A percentile compares a stretch with the other conserved stretches of the same genome.
Evolutionary conservation across 768 basidiomycete genomes (phyloP).

Genomic region (Tulasnella sp.): DNA sequence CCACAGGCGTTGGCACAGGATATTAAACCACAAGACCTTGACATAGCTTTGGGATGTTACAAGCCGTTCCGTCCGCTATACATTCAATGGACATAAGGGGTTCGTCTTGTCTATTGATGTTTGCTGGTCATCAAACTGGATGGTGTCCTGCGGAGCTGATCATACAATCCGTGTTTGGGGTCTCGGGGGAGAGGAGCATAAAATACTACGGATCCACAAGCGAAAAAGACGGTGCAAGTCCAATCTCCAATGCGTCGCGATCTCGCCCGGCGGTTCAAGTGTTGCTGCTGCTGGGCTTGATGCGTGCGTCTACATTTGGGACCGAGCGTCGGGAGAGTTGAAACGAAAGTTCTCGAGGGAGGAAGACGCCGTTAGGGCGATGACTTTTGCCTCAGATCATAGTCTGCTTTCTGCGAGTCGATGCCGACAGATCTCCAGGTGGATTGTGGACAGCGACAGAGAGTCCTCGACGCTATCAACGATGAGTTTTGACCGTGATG

Average conservation of each 20-base stretch:
- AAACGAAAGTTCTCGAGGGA: background rate
- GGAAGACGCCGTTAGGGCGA: conserved; percentile 9
- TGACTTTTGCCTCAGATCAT: background rate
- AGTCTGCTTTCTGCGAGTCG: background rate
- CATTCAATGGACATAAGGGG: background rate
- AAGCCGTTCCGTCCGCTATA: background rate
- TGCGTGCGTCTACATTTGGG: background rate
- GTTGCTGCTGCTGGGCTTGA: background rate
- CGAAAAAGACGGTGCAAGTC: background rate
- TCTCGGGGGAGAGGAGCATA: background rate
- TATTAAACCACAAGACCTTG: background rate
- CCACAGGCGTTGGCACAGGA: background rate
- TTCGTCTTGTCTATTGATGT: background rate
- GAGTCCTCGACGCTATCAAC: background rate
- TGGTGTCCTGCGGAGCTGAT: background rate
- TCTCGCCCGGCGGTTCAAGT: background rate
- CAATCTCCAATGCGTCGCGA: conserved; percentile 1
- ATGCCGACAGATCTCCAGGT: background rate
- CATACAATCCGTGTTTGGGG: conserved; percentile 1
- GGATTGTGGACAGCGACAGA: background rate
- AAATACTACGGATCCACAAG: background rate
- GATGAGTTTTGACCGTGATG: background rate
- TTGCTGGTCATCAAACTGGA: conserved; percentile 4
- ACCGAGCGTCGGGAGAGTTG: background rate
- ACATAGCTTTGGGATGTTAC: background rate